Conservation (phyloP, 2,329 filamentous ascomycete species). For the Penicillium polonicum region DNA sequence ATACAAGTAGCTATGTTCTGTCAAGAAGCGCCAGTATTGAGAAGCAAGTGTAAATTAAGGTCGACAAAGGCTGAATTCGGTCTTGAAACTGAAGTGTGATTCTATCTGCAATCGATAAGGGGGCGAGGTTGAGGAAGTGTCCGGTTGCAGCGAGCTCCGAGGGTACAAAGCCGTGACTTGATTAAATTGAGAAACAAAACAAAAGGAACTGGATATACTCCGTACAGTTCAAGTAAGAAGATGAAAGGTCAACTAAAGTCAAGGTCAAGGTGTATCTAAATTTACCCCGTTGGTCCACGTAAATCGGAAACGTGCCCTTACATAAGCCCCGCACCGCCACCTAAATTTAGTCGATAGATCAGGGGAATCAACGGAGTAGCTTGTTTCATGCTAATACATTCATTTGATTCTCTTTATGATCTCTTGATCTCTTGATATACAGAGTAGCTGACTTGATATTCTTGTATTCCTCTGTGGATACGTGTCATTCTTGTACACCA, state of each 20-base stretch:
- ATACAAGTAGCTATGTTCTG: background rate
- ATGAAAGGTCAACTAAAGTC: background rate
- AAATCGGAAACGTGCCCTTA: constrained; percentile 2
- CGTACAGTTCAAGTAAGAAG: background rate
- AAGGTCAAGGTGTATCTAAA: background rate
- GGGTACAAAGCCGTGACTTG: background rate
- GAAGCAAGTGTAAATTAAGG: background rate
- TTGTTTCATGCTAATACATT: background rate
- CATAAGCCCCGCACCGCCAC: constrained; percentile 11
- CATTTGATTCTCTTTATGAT: background rate
- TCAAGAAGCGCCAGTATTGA: background rate
- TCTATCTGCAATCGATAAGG: constrained; percentile 37
- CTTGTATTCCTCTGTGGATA: constrained; percentile 3
- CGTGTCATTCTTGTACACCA: constrained; percentile 21
- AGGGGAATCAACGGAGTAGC: constrained; percentile 4
- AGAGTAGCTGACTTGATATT: background rate
- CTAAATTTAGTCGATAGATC: constrained; percentile 1
- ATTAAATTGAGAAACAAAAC: background rate
- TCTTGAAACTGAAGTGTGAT: constrained; percentile 12
- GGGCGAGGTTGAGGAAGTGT: constrained; percentile 27
- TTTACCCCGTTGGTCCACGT: background rate
- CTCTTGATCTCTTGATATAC: background rate
- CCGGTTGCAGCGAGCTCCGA: constrained; percentile 17
- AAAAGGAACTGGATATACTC: background rate
- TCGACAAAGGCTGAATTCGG: constrained; percentile 9